Conservation (phyloP, 129 eudicot species). For the Artemisia tridentata region DNA sequence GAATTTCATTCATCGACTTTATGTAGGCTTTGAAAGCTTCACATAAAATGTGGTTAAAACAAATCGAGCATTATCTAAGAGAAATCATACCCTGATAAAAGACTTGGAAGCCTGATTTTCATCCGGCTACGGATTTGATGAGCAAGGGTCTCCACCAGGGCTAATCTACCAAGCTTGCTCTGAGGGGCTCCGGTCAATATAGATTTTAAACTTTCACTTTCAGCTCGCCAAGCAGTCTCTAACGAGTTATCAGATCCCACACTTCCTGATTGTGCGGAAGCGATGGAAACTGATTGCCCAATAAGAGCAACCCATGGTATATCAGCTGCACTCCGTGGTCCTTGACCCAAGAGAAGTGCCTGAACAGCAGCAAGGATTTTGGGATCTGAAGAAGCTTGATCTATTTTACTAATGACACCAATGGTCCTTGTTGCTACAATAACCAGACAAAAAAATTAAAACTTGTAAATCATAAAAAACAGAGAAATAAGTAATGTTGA, state of each 20-base stretch:
- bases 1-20: background rate
- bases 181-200: conserved; percentile 92
- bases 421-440: conserved; percentile 83
- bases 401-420: conserved; percentile 96
- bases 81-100: conserved; percentile 78
- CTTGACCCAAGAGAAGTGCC: conserved; percentile 95
- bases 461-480: background rate
- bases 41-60: too few species aligned
- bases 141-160: conserved; percentile 92
- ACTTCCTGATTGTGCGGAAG: conserved; percentile 86
- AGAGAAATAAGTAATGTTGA: background rate
- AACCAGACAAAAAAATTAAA: conserved; percentile 15
- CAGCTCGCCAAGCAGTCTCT: conserved; percentile 99
- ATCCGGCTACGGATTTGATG: conserved; percentile 88
- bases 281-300: conserved; percentile 94
- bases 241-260: conserved; percentile 87
- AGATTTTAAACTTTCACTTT: conserved; percentile 93
- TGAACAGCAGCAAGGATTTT: conserved; percentile 97
- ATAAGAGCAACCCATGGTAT: conserved; percentile 96
- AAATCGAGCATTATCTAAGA: background rate
- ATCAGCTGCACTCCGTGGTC: conserved; percentile 90
- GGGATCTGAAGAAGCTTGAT: conserved; percentile 95
- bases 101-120: conserved; percentile 93
- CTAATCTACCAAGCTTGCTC: conserved; percentile 90
- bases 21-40: too few species aligned